These are phyloP conservation scores for Phytopythium helicoides DNA, from an alignment of 352 stramenopile species.

Conservation along the genomic window DNA sequence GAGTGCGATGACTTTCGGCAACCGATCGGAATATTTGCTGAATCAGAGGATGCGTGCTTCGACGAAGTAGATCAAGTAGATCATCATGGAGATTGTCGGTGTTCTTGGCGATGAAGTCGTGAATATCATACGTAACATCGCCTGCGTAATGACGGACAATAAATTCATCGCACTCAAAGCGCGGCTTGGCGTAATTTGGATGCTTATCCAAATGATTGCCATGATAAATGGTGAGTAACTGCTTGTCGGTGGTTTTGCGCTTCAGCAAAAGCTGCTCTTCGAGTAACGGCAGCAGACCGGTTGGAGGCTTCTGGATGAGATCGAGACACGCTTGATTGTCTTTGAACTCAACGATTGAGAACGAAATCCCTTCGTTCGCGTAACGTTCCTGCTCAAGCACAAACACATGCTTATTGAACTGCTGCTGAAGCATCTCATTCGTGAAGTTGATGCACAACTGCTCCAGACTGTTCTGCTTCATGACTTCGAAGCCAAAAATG, in stretches of 20 bases:
- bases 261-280: constrained; percentile 89
- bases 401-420: constrained; percentile 90
- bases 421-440: constrained; percentile 89
- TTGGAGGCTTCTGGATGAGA: constrained; percentile 79
- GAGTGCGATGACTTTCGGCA: constrained; percentile 3
- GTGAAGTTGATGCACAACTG: constrained; percentile 92
- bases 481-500: constrained; percentile 91
- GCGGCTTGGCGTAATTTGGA: constrained; percentile 61
- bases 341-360: constrained; percentile 79
- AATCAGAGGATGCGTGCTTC: constrained; percentile 62
- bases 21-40: constrained; percentile 44
- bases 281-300: constrained; percentile 75
- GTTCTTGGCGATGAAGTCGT: constrained; percentile 88
- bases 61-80: constrained; percentile 70
- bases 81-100: constrained; percentile 90
- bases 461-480: constrained; percentile 87
- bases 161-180: constrained; percentile 84
- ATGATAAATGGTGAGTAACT: constrained; percentile 84
- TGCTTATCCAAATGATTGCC: constrained; percentile 74
- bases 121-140: constrained; percentile 77
- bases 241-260: constrained; percentile 81
- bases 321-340: constrained; percentile 81
- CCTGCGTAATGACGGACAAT: constrained; percentile 85
- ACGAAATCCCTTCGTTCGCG: constrained; percentile 66
- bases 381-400: constrained; percentile 83